Evolutionary conservation across 495 filamentous ascomycete species (phyloP).

Genomic region (Neurospora sp.): DNA sequence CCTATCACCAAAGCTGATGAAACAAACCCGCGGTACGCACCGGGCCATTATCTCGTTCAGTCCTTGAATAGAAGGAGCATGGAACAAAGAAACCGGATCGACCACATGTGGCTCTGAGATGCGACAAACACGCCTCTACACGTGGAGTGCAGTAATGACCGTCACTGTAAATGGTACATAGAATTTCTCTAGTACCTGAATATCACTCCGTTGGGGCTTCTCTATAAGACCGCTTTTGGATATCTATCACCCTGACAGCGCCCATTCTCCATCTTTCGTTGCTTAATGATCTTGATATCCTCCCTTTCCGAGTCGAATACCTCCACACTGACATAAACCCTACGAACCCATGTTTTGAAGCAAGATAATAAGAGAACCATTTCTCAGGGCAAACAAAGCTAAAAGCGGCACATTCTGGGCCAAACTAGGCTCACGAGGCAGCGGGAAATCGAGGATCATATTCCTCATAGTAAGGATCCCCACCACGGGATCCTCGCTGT

Average conservation of each 20-base stretch:
- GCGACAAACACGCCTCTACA: neutral
- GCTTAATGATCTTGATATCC: neutral
- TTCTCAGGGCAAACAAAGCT: neutral
- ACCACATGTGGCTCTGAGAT: neutral
- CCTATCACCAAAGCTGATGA: neutral
- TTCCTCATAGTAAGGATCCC: constrained; percentile 26
- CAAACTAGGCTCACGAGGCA: constrained; percentile 3
- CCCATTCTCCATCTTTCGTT: neutral
- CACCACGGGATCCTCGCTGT: constrained; percentile 7
- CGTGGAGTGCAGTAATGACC: neutral
- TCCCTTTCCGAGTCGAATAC: neutral
- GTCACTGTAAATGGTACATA: neutral
- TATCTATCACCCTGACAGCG: neutral
- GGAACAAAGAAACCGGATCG: neutral
- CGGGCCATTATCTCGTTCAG: neutral
- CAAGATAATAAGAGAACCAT: neutral
- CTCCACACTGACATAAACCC: neutral
- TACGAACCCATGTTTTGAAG: neutral
- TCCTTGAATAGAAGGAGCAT: neutral
- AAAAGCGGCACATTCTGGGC: neutral
- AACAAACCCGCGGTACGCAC: neutral
- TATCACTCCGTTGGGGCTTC: neutral
- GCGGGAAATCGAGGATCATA: constrained; percentile 30
- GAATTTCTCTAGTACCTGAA: neutral
- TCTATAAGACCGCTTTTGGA: neutral